Percentiles rank a stretch among this genome's conserved stretches.
These are phyloP conservation scores for Neoscytalidium dimidiatum DNA, from an alignment of 2,329 filamentous ascomycete genomes.

Conservation along the genomic window DNA sequence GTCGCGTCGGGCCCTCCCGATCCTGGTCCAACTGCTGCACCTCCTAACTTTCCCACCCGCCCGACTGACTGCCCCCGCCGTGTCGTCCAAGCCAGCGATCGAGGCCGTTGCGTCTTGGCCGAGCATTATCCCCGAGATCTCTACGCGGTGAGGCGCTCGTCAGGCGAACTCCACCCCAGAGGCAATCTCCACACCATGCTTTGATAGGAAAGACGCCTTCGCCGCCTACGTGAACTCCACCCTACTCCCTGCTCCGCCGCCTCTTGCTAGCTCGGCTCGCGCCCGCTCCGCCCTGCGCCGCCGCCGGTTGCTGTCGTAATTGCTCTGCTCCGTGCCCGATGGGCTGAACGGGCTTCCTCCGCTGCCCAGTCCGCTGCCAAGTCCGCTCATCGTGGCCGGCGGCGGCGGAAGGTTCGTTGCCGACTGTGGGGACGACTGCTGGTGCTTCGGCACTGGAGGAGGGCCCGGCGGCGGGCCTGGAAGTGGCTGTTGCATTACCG, in stretches of 20 bases:
- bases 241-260: conserved; percentile 26
- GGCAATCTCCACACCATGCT: conserved; percentile 35
- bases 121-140: neutral
- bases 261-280: conserved; percentile 36
- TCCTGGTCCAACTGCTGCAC: neutral
- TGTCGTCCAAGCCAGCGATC: neutral
- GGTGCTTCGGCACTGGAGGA: conserved; percentile 24
- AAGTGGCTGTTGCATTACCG: conserved; percentile 21
- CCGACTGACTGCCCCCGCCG: neutral
- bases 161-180: conserved; percentile 43
- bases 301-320: conserved; percentile 41
- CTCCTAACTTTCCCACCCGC: neutral
- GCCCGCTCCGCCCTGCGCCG: conserved; percentile 40
- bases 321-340: conserved; percentile 41
- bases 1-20: conserved; percentile 2
- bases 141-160: conserved; percentile 18
- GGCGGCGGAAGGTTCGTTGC: neutral
- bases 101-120: neutral
- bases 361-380: conserved; percentile 34
- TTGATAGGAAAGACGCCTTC: conserved; percentile 20
- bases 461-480: conserved; percentile 32
- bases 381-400: conserved; percentile 9
- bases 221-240: conserved; percentile 40
- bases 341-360: conserved; percentile 27
- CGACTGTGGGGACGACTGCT: conserved; percentile 9